These are phyloP conservation scores for Fomitopsis palustris DNA, from an alignment of 1,284 basidiomycete species.

Conservation along the genomic window DNA sequence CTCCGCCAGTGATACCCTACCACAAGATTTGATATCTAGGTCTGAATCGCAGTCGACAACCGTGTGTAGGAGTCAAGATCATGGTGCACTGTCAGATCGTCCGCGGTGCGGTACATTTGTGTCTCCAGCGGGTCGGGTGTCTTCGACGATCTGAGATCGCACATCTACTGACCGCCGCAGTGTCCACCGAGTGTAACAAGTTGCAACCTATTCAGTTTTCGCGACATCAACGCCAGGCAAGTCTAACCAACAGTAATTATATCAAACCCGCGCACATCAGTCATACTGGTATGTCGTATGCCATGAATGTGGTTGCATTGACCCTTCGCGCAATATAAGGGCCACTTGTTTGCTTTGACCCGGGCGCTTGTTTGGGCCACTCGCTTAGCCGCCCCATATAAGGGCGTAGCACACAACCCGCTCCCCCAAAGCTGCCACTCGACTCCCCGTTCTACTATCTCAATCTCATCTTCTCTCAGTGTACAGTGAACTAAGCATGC, in stretches of 20 bases:
- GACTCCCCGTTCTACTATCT: neutral
- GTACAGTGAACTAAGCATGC: neutral
- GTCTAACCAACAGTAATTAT: too few species aligned
- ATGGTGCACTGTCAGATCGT: neutral
- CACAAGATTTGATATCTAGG: neutral
- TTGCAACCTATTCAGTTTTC: neutral
- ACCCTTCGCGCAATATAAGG: neutral
- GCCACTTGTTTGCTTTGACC: neutral
- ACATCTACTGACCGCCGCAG: neutral
- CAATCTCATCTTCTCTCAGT: neutral
- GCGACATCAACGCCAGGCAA: too few species aligned
- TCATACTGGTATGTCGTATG: neutral
- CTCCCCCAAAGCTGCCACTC: neutral
- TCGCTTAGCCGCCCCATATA: neutral
- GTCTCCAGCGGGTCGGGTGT: too few species aligned
- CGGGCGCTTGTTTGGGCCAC: constrained; percentile 1
- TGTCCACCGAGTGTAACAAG: neutral
- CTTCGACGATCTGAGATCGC: neutral
- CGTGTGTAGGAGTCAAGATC: too few species aligned
- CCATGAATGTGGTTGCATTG: neutral
- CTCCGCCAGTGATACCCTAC: neutral
- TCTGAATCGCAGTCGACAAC: neutral
- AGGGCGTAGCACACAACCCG: neutral
- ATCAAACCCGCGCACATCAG: too few species aligned
- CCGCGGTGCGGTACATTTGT: too few species aligned